Percentiles rank a stretch among this genome's conserved stretches.
Conservation (phyloP, 768 basidiomycete genomes). For the Zangia roseola region DNA sequence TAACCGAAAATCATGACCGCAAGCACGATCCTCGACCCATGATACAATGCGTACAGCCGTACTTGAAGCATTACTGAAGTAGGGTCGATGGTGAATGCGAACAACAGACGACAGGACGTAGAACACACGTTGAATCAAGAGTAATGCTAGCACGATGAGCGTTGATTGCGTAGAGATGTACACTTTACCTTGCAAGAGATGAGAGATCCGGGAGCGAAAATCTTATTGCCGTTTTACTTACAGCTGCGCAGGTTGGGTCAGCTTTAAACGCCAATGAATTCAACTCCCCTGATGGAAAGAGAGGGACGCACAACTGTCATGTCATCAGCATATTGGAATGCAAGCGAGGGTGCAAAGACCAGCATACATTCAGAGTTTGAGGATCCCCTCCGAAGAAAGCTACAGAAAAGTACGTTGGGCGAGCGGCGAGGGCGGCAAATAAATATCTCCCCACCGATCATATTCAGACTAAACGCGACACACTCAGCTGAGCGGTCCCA, state of each 20-base stretch:
- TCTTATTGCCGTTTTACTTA: neutral
- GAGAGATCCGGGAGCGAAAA: neutral
- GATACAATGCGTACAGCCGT: conserved; percentile 12
- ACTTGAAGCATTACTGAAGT: conserved; percentile 13
- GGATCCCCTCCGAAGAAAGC: conserved; percentile 11
- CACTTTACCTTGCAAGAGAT: conserved; percentile 5
- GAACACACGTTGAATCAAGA: conserved; percentile 8
- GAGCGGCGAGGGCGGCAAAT: neutral
- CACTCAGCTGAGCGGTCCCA: neutral
- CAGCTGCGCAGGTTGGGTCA: conserved; percentile 5
- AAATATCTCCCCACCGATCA: conserved; percentile 3
- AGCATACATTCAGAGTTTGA: conserved; percentile 8
- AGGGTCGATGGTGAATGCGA: neutral
- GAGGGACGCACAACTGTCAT: conserved; percentile 14
- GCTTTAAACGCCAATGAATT: neutral
- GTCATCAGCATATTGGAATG: neutral
- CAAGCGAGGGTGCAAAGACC: neutral
- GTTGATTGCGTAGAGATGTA: conserved; percentile 2
- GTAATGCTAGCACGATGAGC: neutral
- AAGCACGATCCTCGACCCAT: conserved; percentile 4
- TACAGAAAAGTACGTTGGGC: neutral
- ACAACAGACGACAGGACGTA: neutral
- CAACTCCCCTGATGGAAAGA: neutral
- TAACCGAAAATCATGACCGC: conserved; percentile 4
- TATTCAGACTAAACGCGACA: conserved; percentile 6